A percentile compares a stretch with the other conserved stretches of the same genome.
Evolutionary conservation across 176 grass and related monocot genomes (phyloP).

Genomic region (Sorghum bicolor): Sorghum_bicolor_NCBIv3 NC_012875.2:42544501-42545000

Average conservation of each 20-base stretch:
- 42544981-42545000: neutral
- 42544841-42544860: neutral
- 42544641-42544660: slow-evolving; percentile 81
- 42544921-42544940: neutral
- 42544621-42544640: slow-evolving; percentile 43
- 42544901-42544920: neutral
- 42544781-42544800: slow-evolving; percentile 76
- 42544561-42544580: neutral
- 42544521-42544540: neutral
- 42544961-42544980: neutral
- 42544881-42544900: neutral
- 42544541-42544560: neutral
- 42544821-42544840: neutral
- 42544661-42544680: slow-evolving; percentile 95
- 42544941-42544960: neutral
- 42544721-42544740: slow-evolving; percentile 87
- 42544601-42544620: neutral
- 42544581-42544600: neutral
- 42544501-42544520: neutral
- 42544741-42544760: slow-evolving; percentile 85
- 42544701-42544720: slow-evolving; percentile 95
- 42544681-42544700: slow-evolving; percentile 88
- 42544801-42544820: slow-evolving; percentile 26
- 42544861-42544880: neutral
- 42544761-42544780: slow-evolving; percentile 90